phyloP scores from a whole-genome alignment of 1,284 basidiomycete genomes.

The Omphalotus olearius region DNA sequence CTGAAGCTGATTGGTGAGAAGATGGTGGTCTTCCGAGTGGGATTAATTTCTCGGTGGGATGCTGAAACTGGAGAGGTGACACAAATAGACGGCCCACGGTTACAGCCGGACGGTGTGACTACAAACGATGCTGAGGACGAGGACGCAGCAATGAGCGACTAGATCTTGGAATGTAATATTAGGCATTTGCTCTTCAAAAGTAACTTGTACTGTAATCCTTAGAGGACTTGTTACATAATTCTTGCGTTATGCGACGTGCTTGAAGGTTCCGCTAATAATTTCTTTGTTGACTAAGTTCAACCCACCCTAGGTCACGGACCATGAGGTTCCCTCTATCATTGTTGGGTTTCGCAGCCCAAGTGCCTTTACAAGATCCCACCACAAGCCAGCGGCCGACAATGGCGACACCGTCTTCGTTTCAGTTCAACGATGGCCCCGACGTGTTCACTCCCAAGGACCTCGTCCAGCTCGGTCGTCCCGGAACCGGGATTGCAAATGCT shows the following conservation, averaged over 20 bases:
- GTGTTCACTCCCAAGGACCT: conserved; percentile 73
- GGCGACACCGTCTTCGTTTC: conserved; percentile 36
- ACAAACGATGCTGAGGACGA: conserved; percentile 27
- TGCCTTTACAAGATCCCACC: conserved; percentile 34
- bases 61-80: conserved; percentile 65
- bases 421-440: conserved; percentile 50
- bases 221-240: too few species aligned
- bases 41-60: conserved; percentile 73
- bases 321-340: conserved; percentile 40
- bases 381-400: conserved; percentile 22
- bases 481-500: conserved; percentile 58
- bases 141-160: conserved; percentile 38
- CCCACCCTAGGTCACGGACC: neutral
- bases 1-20: conserved; percentile 85
- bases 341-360: conserved; percentile 49
- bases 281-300: neutral
- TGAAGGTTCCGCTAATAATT: too few species aligned
- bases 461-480: conserved; percentile 68
- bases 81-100: conserved; percentile 45
- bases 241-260: too few species aligned
- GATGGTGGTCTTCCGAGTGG: conserved; percentile 81
- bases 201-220: conserved; percentile 7
- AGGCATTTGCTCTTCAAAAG: conserved; percentile 1
- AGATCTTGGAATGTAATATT: conserved; percentile 13
- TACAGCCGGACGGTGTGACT: conserved; percentile 34